Evolutionary conservation across 1,284 basidiomycete genomes (phyloP), one percentile per base, ranked within the genome.

Genomic region (Kwoniella shivajii): DNA sequence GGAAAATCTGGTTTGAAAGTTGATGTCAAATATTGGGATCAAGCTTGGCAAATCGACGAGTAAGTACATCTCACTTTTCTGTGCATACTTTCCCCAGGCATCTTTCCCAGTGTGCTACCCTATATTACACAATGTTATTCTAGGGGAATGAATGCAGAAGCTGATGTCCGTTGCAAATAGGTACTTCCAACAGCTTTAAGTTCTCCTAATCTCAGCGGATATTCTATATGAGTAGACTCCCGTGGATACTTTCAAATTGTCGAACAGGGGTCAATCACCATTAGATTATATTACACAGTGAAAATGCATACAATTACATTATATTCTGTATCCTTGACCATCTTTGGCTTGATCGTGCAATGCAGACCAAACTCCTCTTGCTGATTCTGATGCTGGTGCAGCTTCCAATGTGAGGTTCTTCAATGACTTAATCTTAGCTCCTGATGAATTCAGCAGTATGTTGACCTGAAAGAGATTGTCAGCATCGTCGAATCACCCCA

Each of bases 21-120:
- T 63, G 77, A 86, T 51, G 82, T 92, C 61, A 83, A 85, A 67
- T 87, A 89, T 69, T 96, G 93, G 92, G 85, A 85, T 13, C 91
- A 91, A 43, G 92, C 92, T 47, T 96, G 93, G 92, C 89, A 95
- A 74, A 86, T 92, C 46, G 93, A 96, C 74, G 90, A 93, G 77
- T 84, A 54, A 60, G 66, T 69, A 22, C 24, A 16, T 11, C 22
- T 4, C 30, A 14, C 7, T 22, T 14, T 46, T 30, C 42, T 13
- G 20, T 26, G 22, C 26, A 16, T 14, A 27, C 13, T 26, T 14
- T 16, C 13, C 6, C 16, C 18, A 44, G 24, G 1, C 20, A 27
- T 44, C 27, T 16, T n/a, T n/a, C n/a, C n/a, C n/a, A n/a, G n/a
- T n/a, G n/a, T n/a, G n/a, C n/a, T n/a, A n/a, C n/a, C n/a, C n/a